Base-by-base conservation (phyloP, 2,329 filamentous ascomycete species). In the Calonectria pseudoreteaudii region DNA sequence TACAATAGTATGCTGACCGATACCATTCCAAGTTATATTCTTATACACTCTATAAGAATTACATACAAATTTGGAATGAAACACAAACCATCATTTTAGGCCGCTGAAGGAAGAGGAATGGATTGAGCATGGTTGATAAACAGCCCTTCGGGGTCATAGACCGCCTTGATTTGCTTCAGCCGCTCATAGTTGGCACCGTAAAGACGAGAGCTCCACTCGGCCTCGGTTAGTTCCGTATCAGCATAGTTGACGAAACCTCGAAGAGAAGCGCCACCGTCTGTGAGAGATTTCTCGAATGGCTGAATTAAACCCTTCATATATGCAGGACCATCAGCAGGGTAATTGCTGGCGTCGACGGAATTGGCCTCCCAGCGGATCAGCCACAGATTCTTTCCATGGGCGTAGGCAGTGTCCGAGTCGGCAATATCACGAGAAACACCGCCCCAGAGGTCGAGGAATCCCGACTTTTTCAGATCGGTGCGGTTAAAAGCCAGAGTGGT, bases 221-320 rank as follows among this genome's bases (percentile, higher is more conserved):
- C 11, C 34, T 78, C 74, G 4, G 41, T 77, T 14, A 80, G 68
- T 49, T 80, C 79, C 0, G 76, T 75, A 23, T 80, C 79, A 11
- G 78, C 79, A 65, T 80, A 80, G 76, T 80, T 80, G 47, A 80
- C 76, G 5, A 80, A 80, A 0, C 79, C 79, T 2, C 79, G 79
- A 20, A 80, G 77, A 3, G 74, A 26, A 34, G 76, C 71, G 4
- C 78, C 78, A 13, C 52, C 47, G 49, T 78, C 74, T 8, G 65
- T 52, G 30, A 80, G 28, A 7, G 79, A 31, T 1, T 78, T 44
- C 58, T 80, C 79, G 4, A 80, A 80, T 3, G 79, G 79, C 69
- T 80, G 72, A 13, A 78, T 79, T 1, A 77, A 58, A 0, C 71
- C 60, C 73, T 79, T 77, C 52, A 80, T 18, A 52, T 80, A 80